Base-by-base conservation (phyloP, 2,329 filamentous ascomycete genomes). In the Trichoderma cornu-damae region DNA sequence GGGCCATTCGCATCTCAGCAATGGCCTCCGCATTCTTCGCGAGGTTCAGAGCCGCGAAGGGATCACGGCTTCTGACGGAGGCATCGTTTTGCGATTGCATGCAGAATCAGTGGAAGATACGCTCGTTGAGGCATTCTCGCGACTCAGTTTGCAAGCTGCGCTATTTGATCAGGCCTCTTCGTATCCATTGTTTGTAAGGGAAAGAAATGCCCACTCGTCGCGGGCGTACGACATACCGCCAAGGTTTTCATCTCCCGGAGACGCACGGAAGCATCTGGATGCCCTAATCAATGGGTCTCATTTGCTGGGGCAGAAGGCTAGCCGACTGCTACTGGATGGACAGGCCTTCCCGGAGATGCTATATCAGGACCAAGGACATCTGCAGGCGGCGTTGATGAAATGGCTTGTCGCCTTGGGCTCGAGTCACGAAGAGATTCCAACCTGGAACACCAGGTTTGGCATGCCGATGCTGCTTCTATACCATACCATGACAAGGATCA, bases 11-110 rank as follows among this genome's bases (percentile, higher is more conserved):
- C 71, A 73, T 62, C 60, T 73, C 2, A 61, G 61, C 22, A 66
- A 65, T 54, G 71, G 70, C 12, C 62, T 72, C 3, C 61, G 61
- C 14, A 59, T 73, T 0, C 57, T 73, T 8, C 54, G 62, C 4
- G 59, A 65, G 24, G 57, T 59, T n/a, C 58, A 59, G 47, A 38
- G 24, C 14, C 52, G 40, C n/a, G 44, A 59, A 9, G 49, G 50
- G 12, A 12, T 50, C 34, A 51, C 47, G 6, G 12, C 37, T 3
- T 35, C 44, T 37, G 40, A 59, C 18, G 49, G 43, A 30, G 37
- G 35, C n/a, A 43, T 60, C 18, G 42, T 59, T n/a, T 24, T 60
- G n/a, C 37, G 57, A n/a, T 57, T 60, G 22, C 24, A 47, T 4
- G 28, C 37, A n/a, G 42, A 37, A 16, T 48, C 50, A 16, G 28